Conservation (phyloP, 2,329 filamentous ascomycete species). For the Didymella exigua region DNA sequence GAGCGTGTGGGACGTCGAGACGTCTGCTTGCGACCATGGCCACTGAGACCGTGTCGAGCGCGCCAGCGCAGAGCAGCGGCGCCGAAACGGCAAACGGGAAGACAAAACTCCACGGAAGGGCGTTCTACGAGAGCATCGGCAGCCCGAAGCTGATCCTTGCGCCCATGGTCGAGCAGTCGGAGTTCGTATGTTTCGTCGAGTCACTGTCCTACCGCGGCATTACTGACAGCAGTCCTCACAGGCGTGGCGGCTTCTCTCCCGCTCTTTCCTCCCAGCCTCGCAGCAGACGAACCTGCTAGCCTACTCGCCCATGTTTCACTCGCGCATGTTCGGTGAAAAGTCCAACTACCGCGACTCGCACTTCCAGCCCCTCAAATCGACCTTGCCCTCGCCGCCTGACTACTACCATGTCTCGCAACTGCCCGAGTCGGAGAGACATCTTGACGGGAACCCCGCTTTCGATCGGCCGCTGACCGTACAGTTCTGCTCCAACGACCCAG, state of each 20-base stretch:
- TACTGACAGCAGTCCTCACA: slow-evolving; percentile 47
- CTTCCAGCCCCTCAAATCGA: slow-evolving; percentile 70
- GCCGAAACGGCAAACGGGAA: slow-evolving; percentile 17
- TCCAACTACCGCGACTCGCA: slow-evolving; percentile 76
- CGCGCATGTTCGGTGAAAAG: slow-evolving; percentile 80
- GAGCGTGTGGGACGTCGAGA: slow-evolving; percentile 5
- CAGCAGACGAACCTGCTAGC: slow-evolving; percentile 69
- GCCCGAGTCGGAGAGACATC: slow-evolving; percentile 43
- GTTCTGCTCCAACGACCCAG: slow-evolving; percentile 89
- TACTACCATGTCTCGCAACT: slow-evolving; percentile 43
- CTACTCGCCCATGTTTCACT: slow-evolving; percentile 97
- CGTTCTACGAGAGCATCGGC: slow-evolving; percentile 94
- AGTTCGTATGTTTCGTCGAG: slow-evolving; percentile 73
- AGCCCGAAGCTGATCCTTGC: slow-evolving; percentile 89
- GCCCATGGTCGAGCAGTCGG: slow-evolving; percentile 98
- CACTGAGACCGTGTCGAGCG: slow-evolving; percentile 17
- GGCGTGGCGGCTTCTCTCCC: slow-evolving; percentile 97
- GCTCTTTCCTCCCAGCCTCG: slow-evolving; percentile 77
- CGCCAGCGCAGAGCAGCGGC: slow-evolving; percentile 18
- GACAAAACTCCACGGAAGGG: slow-evolving; percentile 76
- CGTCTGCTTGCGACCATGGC: slow-evolving; percentile 26
- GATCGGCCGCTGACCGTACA: slow-evolving; percentile 94
- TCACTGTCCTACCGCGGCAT: background rate
- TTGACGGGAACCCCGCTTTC: slow-evolving; percentile 84
- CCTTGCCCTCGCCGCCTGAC: slow-evolving; percentile 44